Percentiles rank a stretch among this genome's conserved stretches.
phyloP scores from a whole-genome alignment of 805 yeast species.

The Candida patagonica region DNA sequence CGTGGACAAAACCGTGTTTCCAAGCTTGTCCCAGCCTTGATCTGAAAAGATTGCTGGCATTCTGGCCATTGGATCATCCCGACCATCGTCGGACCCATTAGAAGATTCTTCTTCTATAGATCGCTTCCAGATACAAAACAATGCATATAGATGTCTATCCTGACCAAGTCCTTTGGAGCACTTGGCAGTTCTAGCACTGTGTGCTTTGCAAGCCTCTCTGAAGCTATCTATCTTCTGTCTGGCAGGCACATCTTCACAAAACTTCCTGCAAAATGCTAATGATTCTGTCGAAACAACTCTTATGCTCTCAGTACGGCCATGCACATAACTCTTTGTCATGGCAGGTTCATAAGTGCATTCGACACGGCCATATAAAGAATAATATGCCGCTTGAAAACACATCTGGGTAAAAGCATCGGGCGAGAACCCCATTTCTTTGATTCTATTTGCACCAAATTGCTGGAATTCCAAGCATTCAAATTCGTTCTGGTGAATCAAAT shows the following conservation, averaged over 20 bases:
- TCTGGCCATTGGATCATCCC: slow-evolving; percentile 1
- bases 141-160: slow-evolving; percentile 82
- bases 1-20: slow-evolving; percentile 71
- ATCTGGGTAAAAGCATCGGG: slow-evolving; percentile 94
- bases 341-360: slow-evolving; percentile 96
- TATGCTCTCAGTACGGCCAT: slow-evolving; percentile 90
- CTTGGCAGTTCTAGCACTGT: slow-evolving; percentile 55
- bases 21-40: slow-evolving; percentile 78
- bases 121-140: slow-evolving; percentile 76
- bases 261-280: slow-evolving; percentile 71
- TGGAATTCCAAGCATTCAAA: slow-evolving; percentile 71
- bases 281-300: slow-evolving; percentile 77
- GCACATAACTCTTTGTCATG: slow-evolving; percentile 80
- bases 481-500: slow-evolving; percentile 82
- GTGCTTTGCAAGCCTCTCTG: slow-evolving; percentile 61
- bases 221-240: slow-evolving; percentile 51
- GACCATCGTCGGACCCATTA: slow-evolving; percentile 2
- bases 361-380: slow-evolving; percentile 83
- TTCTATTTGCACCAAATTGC: slow-evolving; percentile 55
- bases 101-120: slow-evolving; percentile 21
- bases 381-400: slow-evolving; percentile 89
- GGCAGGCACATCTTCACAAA: slow-evolving; percentile 60
- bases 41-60: slow-evolving; percentile 77
- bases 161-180: slow-evolving; percentile 80
- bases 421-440: slow-evolving; percentile 76